These are phyloP conservation scores for Lachancea thermotolerans DNA, from an alignment of 805 yeast species.

Conservation along the genomic window DNA sequence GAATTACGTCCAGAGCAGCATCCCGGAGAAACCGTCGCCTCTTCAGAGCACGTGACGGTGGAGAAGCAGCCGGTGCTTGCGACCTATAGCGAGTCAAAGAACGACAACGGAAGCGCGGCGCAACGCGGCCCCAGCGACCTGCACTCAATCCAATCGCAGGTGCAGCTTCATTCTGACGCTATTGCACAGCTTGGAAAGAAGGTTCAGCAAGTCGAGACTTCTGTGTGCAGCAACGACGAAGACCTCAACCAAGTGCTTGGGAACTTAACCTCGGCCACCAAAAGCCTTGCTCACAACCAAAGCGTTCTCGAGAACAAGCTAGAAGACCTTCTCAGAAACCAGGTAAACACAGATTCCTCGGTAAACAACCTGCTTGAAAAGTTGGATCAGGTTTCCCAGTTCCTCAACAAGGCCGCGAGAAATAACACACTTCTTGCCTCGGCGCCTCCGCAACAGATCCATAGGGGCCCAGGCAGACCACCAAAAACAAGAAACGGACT, in stretches of 20 bases:
- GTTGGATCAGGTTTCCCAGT: slow-evolving; percentile 4
- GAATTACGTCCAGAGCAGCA: background rate
- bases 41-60: no score
- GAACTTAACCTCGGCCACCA: slow-evolving; percentile 23
- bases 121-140: background rate
- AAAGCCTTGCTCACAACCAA: slow-evolving; percentile 29
- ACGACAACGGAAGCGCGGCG: no score
- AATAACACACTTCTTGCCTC: slow-evolving; percentile 2
- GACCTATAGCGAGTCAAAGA: no score
- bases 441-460: slow-evolving; percentile 8
- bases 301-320: slow-evolving; percentile 30
- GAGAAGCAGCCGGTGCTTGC: no score
- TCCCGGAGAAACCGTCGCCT: no score
- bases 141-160: slow-evolving; percentile 1
- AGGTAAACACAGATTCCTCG: slow-evolving; percentile 30
- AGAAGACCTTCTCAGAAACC: slow-evolving; percentile 31
- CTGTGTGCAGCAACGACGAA: slow-evolving; percentile 8
- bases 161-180: slow-evolving; percentile 6
- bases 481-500: slow-evolving; percentile 8
- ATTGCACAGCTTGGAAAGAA: slow-evolving; percentile 7
- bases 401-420: slow-evolving; percentile 8
- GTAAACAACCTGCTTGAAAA: slow-evolving; percentile 20
- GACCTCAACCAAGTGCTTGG: slow-evolving; percentile 12
- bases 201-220: slow-evolving; percentile 5
- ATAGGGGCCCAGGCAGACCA: slow-evolving; percentile 33